A percentile compares a stretch with the other conserved stretches of the same genome.
Evolutionary conservation across 305 asterid species (phyloP).

Genomic region (Nicotiana rustica): DNA sequence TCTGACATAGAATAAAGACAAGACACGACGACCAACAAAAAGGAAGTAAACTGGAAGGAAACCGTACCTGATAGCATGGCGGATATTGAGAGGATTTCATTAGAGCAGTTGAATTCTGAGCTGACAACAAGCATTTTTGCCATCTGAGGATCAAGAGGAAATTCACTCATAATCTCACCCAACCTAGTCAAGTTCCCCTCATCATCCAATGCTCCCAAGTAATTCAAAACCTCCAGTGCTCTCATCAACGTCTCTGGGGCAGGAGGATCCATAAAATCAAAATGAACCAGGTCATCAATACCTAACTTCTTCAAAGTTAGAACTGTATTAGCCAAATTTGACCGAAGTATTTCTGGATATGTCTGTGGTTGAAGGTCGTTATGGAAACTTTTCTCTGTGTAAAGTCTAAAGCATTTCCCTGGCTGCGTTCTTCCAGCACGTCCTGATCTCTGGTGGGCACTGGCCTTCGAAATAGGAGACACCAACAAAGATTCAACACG

Average conservation of each 20-base stretch:
- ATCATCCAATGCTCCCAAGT: slow-evolving; percentile 94
- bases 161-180: slow-evolving; percentile 96
- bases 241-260: slow-evolving; percentile 97
- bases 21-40: slow-evolving; percentile 40
- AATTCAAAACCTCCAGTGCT: slow-evolving; percentile 93
- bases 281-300: slow-evolving; percentile 89
- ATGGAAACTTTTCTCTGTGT: slow-evolving; percentile 84
- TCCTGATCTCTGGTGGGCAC: slow-evolving; percentile 98
- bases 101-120: slow-evolving; percentile 88
- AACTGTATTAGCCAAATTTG: slow-evolving; percentile 92
- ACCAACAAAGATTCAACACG: slow-evolving; percentile 97
- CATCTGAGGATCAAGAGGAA: slow-evolving; percentile 98
- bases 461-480: slow-evolving; percentile 98
- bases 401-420: slow-evolving; percentile 96
- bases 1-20: slow-evolving; percentile 42
- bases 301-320: slow-evolving; percentile 92
- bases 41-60: slow-evolving; percentile 20
- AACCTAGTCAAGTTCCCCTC: slow-evolving; percentile 91
- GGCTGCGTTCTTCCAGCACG: slow-evolving; percentile 99
- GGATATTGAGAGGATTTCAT: slow-evolving; percentile 88
- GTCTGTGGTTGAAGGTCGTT: slow-evolving; percentile 95
- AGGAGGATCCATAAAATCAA: slow-evolving; percentile 99
- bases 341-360: slow-evolving; percentile 89
- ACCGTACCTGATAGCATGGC: slow-evolving; percentile 98
- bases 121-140: slow-evolving; percentile 96